Evolutionary conservation across 371 early-diverging fungal genomes (phyloP).

Genomic region (Aphelidium insulamus): DNA sequence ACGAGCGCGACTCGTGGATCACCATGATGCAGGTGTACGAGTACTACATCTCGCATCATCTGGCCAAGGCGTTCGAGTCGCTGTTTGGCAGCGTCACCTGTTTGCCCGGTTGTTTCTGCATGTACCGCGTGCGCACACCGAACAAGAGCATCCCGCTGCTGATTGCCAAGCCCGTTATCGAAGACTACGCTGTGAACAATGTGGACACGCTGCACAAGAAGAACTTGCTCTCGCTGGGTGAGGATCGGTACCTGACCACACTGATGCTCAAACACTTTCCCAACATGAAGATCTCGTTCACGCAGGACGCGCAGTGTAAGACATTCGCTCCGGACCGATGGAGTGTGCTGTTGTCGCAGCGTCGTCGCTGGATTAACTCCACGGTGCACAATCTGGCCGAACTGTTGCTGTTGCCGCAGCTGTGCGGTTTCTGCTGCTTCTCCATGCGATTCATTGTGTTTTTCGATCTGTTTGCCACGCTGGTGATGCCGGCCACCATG

Average conservation of each 20-base stretch:
- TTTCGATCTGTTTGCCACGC: constrained; percentile 75
- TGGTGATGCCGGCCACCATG: constrained; percentile 80
- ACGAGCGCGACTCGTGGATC: constrained; percentile 69
- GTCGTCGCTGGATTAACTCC: constrained; percentile 96
- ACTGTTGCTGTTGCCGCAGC: constrained; percentile 53
- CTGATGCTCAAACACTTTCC: constrained; percentile 97
- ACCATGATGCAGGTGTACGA: constrained; percentile 98
- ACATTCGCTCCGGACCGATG: constrained; percentile 96
- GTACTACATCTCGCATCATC: constrained; percentile 96
- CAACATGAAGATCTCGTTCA: constrained; percentile 89
- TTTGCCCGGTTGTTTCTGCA: constrained; percentile 88
- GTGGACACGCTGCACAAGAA: constrained; percentile 96
- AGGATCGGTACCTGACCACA: constrained; percentile 88
- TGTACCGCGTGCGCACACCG: constrained; percentile 79
- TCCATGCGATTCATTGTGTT: constrained; percentile 96
- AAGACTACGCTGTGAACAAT: constrained; percentile 82
- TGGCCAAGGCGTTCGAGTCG: constrained; percentile 97
- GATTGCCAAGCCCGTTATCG: constrained; percentile 67
- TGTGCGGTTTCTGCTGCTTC: constrained; percentile 94
- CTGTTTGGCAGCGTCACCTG: constrained; percentile 94
- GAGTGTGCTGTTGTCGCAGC: constrained; percentile 68
- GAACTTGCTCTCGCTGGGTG: constrained; percentile 58
- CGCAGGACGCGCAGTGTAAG: constrained; percentile 80
- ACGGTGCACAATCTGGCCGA: constrained; percentile 91
- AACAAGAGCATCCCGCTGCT: constrained; percentile 75